Conservation (phyloP, 495 filamentous ascomycete species). For the Saxophila tyrrhenica region DNA sequence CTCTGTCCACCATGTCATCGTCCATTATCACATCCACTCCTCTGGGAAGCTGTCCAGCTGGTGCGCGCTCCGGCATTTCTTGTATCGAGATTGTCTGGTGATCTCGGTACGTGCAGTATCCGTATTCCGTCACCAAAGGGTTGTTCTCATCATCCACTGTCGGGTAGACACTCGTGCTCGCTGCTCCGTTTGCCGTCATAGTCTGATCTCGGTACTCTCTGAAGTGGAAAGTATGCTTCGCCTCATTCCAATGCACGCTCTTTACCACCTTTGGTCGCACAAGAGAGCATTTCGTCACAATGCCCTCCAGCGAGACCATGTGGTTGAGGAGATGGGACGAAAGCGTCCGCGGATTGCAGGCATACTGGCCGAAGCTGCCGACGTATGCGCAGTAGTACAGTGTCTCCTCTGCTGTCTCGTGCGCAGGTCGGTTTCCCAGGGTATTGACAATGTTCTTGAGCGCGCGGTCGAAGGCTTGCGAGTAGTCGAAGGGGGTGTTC, state of each 20-base stretch:
- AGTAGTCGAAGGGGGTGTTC: conserved; percentile 75
- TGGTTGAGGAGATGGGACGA: conserved; percentile 81
- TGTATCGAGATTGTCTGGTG: conserved; percentile 98
- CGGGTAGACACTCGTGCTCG: conserved; percentile 83
- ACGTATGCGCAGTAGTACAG: conserved; percentile 91
- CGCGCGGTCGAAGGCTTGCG: conserved; percentile 75
- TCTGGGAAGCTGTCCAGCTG: conserved; percentile 87
- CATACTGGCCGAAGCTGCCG: conserved; percentile 87
- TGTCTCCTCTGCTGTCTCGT: conserved; percentile 50
- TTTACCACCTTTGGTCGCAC: conserved; percentile 95
- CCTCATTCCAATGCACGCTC: conserved; percentile 91
- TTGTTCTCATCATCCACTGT: conserved; percentile 82
- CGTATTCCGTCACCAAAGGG: conserved; percentile 83
- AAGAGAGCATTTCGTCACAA: conserved; percentile 90
- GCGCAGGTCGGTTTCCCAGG: conserved; percentile 50
- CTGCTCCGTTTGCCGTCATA: conserved; percentile 78
- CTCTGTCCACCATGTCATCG: conserved; percentile 88
- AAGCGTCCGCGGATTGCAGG: conserved; percentile 89
- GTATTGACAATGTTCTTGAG: conserved; percentile 78
- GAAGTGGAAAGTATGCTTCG: conserved; percentile 67
- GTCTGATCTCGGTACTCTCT: conserved; percentile 91
- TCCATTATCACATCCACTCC: conserved; percentile 97
- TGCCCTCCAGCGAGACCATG: conserved; percentile 95
- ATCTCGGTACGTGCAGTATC: conserved; percentile 88
- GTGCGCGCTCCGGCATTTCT: conserved; percentile 97